Conservation (phyloP, 2,329 filamentous ascomycete species). For the Aspergillus fijiensis region DNA sequence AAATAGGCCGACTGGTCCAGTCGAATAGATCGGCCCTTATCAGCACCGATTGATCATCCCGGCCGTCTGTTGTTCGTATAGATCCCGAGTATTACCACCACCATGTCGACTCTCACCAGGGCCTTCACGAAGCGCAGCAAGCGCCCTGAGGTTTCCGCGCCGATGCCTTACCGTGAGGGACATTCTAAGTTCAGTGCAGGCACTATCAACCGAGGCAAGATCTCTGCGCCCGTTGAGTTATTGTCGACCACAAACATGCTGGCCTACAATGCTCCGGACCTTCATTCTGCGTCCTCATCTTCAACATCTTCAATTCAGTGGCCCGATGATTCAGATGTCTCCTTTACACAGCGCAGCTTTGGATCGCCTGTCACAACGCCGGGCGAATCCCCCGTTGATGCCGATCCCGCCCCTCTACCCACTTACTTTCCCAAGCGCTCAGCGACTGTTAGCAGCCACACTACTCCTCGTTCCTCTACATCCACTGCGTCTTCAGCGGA, state of each 20-base stretch:
- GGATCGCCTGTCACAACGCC: conserved; percentile 52
- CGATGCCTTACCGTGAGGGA: conserved; percentile 46
- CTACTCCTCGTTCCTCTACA: conserved; percentile 45
- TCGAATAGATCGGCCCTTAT: not conserved
- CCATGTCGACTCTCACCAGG: conserved; percentile 43
- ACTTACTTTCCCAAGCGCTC: conserved; percentile 68
- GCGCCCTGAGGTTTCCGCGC: conserved; percentile 46
- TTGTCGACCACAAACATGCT: conserved; percentile 95
- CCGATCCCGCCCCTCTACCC: conserved; percentile 54
- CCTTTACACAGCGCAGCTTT: conserved; percentile 48
- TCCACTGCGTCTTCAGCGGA: conserved; percentile 48
- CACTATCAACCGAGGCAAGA: conserved; percentile 54
- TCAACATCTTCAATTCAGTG: conserved; percentile 59
- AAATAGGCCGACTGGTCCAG: conserved; percentile 6
- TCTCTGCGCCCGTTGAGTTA: conserved; percentile 82
- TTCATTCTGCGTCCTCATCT: conserved; percentile 51
- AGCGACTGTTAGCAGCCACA: conserved; percentile 61
- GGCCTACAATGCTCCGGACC: conserved; percentile 88
- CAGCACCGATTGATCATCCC: not conserved
- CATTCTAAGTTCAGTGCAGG: conserved; percentile 46
- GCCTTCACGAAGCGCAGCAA: conserved; percentile 51
- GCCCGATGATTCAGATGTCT: conserved; percentile 68
- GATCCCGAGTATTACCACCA: conserved; percentile 9
- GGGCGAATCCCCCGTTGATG: conserved; percentile 48
- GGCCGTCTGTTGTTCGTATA: not conserved